phyloP scores from a whole-genome alignment of 306 rosid species.

The Malus sylvestris region DNA sequence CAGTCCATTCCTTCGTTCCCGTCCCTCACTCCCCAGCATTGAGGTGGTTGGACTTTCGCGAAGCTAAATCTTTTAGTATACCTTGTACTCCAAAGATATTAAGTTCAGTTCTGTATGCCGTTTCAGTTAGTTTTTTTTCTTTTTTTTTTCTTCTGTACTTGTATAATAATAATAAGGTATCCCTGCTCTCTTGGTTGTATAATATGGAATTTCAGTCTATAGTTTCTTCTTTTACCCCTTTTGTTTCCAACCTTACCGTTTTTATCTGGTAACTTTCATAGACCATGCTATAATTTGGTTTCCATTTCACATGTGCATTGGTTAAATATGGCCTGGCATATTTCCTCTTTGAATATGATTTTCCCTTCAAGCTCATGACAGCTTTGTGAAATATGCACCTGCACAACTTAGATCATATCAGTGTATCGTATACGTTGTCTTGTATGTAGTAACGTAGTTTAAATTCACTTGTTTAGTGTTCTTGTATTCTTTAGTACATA shows the following conservation, averaged over 20 bases:
- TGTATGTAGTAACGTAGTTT: neutral
- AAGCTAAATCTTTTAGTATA: constrained; percentile 5
- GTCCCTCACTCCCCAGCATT: constrained; percentile 68
- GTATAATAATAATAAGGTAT: constrained; percentile 38
- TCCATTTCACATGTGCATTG: neutral
- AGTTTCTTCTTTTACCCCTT: neutral
- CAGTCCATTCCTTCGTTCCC: constrained; percentile 88
- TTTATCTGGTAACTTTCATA: neutral
- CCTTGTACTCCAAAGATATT: constrained; percentile 11
- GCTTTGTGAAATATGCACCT: too few species aligned
- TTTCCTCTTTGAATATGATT: too few species aligned
- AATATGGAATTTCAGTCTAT: constrained; percentile 25
- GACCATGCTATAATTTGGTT: neutral
- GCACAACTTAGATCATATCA: too few species aligned
- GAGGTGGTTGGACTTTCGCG: constrained; percentile 9
- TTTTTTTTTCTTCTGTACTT: neutral
- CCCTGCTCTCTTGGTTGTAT: constrained; percentile 33
- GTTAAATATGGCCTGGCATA: too few species aligned
- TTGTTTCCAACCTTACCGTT: neutral
- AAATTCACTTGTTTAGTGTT: too few species aligned
- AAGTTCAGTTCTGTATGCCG: constrained; percentile 14
- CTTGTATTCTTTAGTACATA: too few species aligned
- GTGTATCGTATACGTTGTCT: neutral
- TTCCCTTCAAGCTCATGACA: too few species aligned
- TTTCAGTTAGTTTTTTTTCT: neutral